Evolutionary conservation across 306 rosid species (phyloP), one percentile per base, ranked within the genome.

Genomic region (Cucumis melo): DNA sequence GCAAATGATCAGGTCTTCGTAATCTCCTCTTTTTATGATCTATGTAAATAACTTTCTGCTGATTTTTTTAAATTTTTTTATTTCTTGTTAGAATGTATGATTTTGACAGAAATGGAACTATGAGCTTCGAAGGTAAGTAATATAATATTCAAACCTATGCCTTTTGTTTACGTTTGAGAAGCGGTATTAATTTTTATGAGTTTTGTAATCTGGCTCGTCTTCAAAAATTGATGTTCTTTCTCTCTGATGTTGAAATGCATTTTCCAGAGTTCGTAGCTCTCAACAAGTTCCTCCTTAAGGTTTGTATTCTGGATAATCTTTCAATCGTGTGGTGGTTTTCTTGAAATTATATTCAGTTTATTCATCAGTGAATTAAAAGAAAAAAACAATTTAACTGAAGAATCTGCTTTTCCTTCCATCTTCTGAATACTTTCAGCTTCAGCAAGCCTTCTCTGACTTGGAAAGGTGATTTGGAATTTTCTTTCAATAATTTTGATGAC

Each of bases 251-350:
- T 75, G 19, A 48, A 7, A 16, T 79, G 73, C 44, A 13, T 64
- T 51, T 80, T 20, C 51, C 88, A 91, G 97, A 91, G 85, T 93
- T 93, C 76, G 84, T 87, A 75, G 98, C 92, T 8, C 94, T 91
- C 78, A 93, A 93, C 95, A 87, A 84, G 82, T 93, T 89, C 85
- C 93, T 91, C 83, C 86, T 86, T 48, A 91, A 89, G 98, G 96
- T 89, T 79, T 62, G 87, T 65, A n/a, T 36, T 80, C 46, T 5
- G 14, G 15, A 21, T 17, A 2, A 54, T 15, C 62, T 24, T 19
- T 73, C 29, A 16, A n/a, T 14, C n/a, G 24, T 50, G 16, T 50
- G 76, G 5, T 50, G 76, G 5, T 46, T 2, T 5, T 65, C 23
- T 17, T 34, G 48, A 34, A 63, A 51, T 44, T 72, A n/a, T 66